Percentiles rank a stretch among this genome's conserved stretches.
Conservation (phyloP, 2,329 filamentous ascomycete genomes). For the Sordariomycetes sp. region DNA sequence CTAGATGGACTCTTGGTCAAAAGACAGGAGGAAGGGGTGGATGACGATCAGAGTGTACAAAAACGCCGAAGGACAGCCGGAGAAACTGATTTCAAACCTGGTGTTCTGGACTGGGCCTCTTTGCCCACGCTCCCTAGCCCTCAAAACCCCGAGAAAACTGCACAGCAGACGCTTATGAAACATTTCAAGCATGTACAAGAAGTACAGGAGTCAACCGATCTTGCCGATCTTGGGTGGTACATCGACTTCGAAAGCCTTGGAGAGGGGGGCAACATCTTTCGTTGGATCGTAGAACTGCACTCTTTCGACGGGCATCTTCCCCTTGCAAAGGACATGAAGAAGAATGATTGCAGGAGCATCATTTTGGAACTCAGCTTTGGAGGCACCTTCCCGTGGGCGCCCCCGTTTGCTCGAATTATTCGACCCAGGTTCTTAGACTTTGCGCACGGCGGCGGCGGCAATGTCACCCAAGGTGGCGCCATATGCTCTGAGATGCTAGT, state of each 20-base stretch:
- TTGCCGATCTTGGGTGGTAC: slow-evolving; percentile 73
- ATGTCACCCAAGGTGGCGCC: slow-evolving; percentile 76
- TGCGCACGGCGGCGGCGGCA: slow-evolving; percentile 65
- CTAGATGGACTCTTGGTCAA: not conserved
- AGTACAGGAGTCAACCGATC: slow-evolving; percentile 32
- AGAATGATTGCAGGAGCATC: slow-evolving; percentile 51
- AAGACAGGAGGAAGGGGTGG: not conserved
- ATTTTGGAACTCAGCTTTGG: slow-evolving; percentile 79
- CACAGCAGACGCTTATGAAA: slow-evolving; percentile 30
- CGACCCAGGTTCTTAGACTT: slow-evolving; percentile 72
- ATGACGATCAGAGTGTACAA: not conserved
- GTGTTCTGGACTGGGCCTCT: slow-evolving; percentile 48
- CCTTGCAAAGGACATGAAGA: slow-evolving; percentile 66
- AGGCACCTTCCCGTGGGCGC: slow-evolving; percentile 63
- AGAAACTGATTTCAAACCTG: slow-evolving; percentile 48
- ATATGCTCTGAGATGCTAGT: slow-evolving; percentile 81
- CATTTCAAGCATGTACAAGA: slow-evolving; percentile 45
- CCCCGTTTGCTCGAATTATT: slow-evolving; percentile 78
- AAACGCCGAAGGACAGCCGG: not conserved
- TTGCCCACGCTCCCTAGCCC: slow-evolving; percentile 51
- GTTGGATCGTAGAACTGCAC: slow-evolving; percentile 87
- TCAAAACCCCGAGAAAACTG: slow-evolving; percentile 15
- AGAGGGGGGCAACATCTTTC: slow-evolving; percentile 56
- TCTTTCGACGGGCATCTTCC: slow-evolving; percentile 64
- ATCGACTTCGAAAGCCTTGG: slow-evolving; percentile 57